Percentiles rank a stretch among this genome's conserved stretches.
phyloP scores from a whole-genome alignment of 2,329 filamentous ascomycete genomes.

The Ophiostoma sp. region DNA sequence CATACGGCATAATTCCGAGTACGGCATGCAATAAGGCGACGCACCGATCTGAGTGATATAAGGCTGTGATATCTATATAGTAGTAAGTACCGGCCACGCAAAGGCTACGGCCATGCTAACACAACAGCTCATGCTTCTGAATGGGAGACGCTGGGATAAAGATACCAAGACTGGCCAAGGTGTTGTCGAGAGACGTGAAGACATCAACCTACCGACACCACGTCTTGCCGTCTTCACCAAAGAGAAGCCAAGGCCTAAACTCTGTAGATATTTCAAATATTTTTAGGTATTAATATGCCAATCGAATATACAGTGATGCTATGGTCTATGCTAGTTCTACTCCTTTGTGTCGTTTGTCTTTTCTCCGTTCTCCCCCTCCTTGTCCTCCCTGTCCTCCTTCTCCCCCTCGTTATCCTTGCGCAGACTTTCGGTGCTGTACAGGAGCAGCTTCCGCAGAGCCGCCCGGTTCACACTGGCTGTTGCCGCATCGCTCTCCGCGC shows the following conservation, averaged over 20 bases:
- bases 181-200: no score
- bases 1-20: neutral
- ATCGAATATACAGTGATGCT: conserved; percentile 2
- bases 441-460: conserved; percentile 39
- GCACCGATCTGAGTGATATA: no score
- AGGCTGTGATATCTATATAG: no score
- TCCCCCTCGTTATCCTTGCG: conserved; percentile 41
- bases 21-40: neutral
- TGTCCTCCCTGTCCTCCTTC: neutral
- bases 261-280: neutral
- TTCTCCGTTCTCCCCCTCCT: neutral
- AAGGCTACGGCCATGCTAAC: no score
- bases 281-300: neutral
- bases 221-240: neutral
- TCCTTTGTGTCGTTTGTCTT: neutral
- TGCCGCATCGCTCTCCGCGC: conserved; percentile 24
- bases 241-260: neutral
- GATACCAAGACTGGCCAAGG: no score
- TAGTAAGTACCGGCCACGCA: no score
- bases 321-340: conserved; percentile 11
- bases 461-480: conserved; percentile 31
- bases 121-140: no score
- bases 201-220: no score
- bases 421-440: conserved; percentile 46
- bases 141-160: no score